Conservation (phyloP, 192 early-diverging fungal genomes). For the Gryganskiella cystojenkinii region DNA sequence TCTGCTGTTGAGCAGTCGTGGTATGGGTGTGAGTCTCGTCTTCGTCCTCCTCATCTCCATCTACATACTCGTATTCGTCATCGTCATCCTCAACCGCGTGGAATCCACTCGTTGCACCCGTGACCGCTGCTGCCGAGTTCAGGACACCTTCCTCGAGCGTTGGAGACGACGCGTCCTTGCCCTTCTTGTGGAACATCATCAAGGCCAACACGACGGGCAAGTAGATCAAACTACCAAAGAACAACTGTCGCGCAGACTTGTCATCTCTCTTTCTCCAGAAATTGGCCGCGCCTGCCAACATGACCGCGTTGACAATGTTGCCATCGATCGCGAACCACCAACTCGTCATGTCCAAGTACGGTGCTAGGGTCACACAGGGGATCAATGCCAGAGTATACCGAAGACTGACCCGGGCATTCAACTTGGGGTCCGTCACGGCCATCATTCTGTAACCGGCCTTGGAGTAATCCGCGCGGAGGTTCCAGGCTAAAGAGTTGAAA, state of each 20-base stretch:
- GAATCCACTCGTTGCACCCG: neutral
- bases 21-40: neutral
- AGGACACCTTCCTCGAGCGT: neutral
- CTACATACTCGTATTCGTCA: slow-evolving; percentile 52
- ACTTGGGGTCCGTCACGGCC: slow-evolving; percentile 84
- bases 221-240: slow-evolving; percentile 93
- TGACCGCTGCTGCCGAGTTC: neutral
- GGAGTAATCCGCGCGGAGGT: slow-evolving; percentile 91
- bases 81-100: slow-evolving; percentile 33
- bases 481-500: slow-evolving; percentile 95
- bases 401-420: slow-evolving; percentile 90
- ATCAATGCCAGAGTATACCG: slow-evolving; percentile 83
- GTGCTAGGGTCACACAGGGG: slow-evolving; percentile 68
- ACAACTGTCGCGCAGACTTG: slow-evolving; percentile 85
- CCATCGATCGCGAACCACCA: slow-evolving; percentile 82
- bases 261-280: slow-evolving; percentile 88
- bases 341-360: slow-evolving; percentile 81
- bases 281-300: slow-evolving; percentile 74
- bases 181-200: slow-evolving; percentile 90
- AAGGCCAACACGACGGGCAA: slow-evolving; percentile 86
- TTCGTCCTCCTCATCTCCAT: slow-evolving; percentile 45
- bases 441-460: slow-evolving; percentile 99
- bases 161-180: slow-evolving; percentile 1
- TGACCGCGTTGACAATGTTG: slow-evolving; percentile 78
- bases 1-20: neutral